A percentile compares a stretch with the other conserved stretches of the same genome.
Evolutionary conservation across 2,329 filamentous ascomycete genomes (phyloP).

Genomic region (Alternaria viburni): DNA sequence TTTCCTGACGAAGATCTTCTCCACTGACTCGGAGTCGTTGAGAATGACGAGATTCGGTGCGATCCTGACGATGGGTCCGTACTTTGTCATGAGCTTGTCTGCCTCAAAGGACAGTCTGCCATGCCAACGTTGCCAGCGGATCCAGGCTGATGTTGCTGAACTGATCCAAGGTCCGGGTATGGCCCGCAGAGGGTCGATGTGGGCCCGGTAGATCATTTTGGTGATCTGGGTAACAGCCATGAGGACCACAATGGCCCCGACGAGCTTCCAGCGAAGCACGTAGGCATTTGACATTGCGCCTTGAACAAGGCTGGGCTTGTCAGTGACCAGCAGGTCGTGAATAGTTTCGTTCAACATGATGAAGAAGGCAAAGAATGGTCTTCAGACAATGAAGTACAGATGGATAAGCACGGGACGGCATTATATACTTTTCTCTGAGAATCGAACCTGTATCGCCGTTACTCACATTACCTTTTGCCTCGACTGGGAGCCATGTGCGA

Average conservation of each 20-base stretch:
- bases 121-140: constrained; percentile 29
- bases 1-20: constrained; percentile 23
- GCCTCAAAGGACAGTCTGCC: constrained; percentile 24
- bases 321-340: background rate
- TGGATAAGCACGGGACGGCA: background rate
- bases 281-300: background rate
- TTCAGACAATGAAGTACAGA: background rate
- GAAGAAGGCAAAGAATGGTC: background rate
- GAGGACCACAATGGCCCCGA: background rate
- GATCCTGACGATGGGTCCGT: constrained; percentile 27
- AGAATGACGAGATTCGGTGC: constrained; percentile 25
- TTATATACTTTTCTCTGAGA: background rate
- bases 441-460: background rate
- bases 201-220: constrained; percentile 17
- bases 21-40: constrained; percentile 23
- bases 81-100: constrained; percentile 23
- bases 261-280: background rate
- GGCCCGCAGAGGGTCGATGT: constrained; percentile 19
- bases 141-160: constrained; percentile 23
- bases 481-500: background rate
- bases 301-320: background rate
- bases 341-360: background rate
- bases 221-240: background rate
- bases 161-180: constrained; percentile 27
- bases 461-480: background rate